Evolutionary conservation across 108 stramenopile genomes (phyloP), one percentile per base, ranked within the genome.

Genomic region (Asterionellopsis glacialis): DNA sequence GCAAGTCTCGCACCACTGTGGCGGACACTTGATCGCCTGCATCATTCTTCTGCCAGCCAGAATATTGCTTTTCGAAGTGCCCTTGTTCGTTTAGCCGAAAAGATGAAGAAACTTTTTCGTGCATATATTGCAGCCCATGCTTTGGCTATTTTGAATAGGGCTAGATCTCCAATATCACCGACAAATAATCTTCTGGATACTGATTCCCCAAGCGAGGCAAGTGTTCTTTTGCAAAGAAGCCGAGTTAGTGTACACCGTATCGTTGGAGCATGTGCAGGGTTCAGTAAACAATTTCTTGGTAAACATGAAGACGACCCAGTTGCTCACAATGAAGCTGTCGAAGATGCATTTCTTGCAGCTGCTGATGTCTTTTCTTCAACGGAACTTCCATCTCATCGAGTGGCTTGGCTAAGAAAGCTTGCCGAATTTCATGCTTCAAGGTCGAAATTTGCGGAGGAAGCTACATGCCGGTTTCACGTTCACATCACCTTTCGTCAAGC

Each of bases 41-140:
- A 93, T 43, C 75, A 81, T 28, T 83, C 86, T 64, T 88, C 87
- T 47, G 92, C 88, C 12, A 90, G 87, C 54, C 82, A 82, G 25
- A 93, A 93, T 65, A 73, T 88, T 41, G 87, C 92, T 11, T 93
- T 93, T 71, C 73, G 85, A 51, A 82, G 81, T 57, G 92, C 84
- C 18, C 59, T 93, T 25, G 61, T 87, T 43, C 74, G 84, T 11
- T 83, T 93, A 25, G 88, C 92, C 11, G 74, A 84, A 50, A 88
- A 86, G 65, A 75, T 93, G 71, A 93, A 93, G 65, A 88, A 77
- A 41, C 55, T 93, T 5, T 87, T 74, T 64, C 65, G 85, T 41
- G 88, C 92, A 38, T 93, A 93, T 57, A 83, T 93, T 55, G 92
- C 88, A 24, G 87, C 84, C n/a, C 88, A 89, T 62, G 92, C 88